Evolutionary conservation across 2,329 filamentous ascomycete genomes (phyloP).

Genomic region (Xylaria sp.): DNA sequence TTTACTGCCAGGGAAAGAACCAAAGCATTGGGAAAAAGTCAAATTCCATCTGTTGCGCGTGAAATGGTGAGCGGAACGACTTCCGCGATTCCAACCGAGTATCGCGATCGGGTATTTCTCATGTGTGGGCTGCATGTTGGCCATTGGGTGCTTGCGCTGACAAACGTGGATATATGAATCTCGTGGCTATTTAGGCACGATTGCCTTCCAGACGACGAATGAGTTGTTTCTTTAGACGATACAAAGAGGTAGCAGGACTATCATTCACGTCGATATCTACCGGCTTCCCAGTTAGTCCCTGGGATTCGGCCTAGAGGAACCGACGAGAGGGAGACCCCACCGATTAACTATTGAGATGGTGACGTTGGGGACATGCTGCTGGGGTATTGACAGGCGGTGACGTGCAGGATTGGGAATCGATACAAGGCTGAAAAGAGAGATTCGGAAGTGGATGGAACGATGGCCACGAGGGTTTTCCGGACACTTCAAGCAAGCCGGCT

Average conservation of each 20-base stretch:
- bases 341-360: constrained; percentile 25
- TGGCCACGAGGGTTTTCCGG: constrained; percentile 36
- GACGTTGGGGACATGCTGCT: constrained; percentile 31
- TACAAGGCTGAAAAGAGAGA: constrained; percentile 51
- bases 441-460: constrained; percentile 38
- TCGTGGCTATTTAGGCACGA: background rate
- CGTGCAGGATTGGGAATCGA: constrained; percentile 48
- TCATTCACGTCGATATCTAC: background rate
- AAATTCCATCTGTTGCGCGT: background rate
- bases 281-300: constrained; percentile 1
- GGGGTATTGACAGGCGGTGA: constrained; percentile 45
- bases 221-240: background rate
- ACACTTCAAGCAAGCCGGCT: constrained; percentile 21
- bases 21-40: background rate
- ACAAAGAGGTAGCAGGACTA: background rate
- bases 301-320: constrained; percentile 40
- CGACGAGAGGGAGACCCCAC: constrained; percentile 41
- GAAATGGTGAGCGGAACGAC: constrained; percentile 2
- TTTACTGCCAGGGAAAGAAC: background rate
- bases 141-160: background rate
- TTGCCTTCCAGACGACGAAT: constrained; percentile 2
- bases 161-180: background rate
- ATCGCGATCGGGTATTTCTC: background rate
- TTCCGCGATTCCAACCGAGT: constrained; percentile 11
- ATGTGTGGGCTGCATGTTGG: constrained; percentile 3